Conservation (phyloP, 2,329 filamentous ascomycete genomes). For the Colletotrichum brevisporum region DNA sequence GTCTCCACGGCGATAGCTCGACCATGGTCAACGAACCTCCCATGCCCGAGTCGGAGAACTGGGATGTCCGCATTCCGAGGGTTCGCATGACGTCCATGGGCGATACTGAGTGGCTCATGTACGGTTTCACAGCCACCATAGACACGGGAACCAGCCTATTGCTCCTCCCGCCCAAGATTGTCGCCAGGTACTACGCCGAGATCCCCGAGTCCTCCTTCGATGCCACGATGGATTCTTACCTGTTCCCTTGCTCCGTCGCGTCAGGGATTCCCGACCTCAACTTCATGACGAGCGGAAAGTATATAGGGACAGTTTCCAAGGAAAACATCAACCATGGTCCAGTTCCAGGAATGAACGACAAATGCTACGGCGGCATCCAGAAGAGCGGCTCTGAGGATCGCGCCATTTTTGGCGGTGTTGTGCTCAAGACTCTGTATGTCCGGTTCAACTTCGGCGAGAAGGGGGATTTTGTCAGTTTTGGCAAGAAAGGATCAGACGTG, state of each 20-base stretch:
- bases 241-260: constrained; percentile 70
- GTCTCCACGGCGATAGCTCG: constrained; percentile 48
- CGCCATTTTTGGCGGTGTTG: constrained; percentile 82
- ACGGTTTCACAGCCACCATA: constrained; percentile 66
- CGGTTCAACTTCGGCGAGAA: constrained; percentile 30
- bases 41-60: constrained; percentile 47
- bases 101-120: constrained; percentile 46
- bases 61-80: constrained; percentile 67
- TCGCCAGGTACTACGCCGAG: constrained; percentile 70
- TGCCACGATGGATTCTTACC: constrained; percentile 61
- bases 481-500: constrained; percentile 27
- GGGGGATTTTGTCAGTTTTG: constrained; percentile 30
- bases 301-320: constrained; percentile 67
- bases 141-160: constrained; percentile 80
- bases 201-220: constrained; percentile 67
- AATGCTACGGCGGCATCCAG: constrained; percentile 85
- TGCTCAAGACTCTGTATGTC: constrained; percentile 83
- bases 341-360: constrained; percentile 61
- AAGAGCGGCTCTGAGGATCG: constrained; percentile 59
- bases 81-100: constrained; percentile 51
- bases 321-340: constrained; percentile 68
- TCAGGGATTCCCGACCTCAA: constrained; percentile 70
- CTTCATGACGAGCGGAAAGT: constrained; percentile 65
- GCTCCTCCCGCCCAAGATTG: constrained; percentile 70
- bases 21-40: constrained; percentile 13